Evolutionary conservation across 2,329 filamentous ascomycete species (phyloP).

Genomic region (Cladophialophora yegresii): DNA sequence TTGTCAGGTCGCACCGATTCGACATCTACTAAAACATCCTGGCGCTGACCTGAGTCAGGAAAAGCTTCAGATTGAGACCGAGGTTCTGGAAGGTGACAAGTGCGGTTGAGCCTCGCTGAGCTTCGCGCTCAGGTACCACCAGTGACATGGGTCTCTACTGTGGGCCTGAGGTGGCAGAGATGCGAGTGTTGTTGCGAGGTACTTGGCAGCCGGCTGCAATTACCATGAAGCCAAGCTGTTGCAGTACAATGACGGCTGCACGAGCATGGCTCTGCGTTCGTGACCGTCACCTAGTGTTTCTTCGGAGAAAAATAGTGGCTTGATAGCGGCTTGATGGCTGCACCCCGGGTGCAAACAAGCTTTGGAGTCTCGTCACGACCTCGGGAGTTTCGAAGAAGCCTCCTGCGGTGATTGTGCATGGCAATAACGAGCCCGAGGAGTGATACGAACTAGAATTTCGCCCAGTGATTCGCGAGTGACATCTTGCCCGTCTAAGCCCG

Average conservation of each 20-base stretch:
- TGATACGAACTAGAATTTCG: not conserved
- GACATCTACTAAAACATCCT: not conserved
- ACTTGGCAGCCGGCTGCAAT: not conserved
- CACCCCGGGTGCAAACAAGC: not conserved
- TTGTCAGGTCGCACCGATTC: conserved; percentile 13
- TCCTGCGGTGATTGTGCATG: not conserved
- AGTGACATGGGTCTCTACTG: too few relatives aligned
- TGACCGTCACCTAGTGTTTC: not conserved
- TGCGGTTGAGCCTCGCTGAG: not conserved
- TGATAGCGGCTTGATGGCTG: not conserved
- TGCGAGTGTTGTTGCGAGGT: not conserved
- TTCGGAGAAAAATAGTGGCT: not conserved
- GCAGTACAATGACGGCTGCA: not conserved
- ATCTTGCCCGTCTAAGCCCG: not conserved
- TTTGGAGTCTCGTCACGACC: not conserved
- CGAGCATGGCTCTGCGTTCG: not conserved
- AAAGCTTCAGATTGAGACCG: conserved; percentile 1
- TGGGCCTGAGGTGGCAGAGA: not conserved
- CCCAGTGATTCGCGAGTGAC: not conserved
- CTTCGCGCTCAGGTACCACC: not conserved
- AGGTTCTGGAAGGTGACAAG: conserved; percentile 5
- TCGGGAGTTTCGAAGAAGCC: not conserved
- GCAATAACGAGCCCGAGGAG: conserved; percentile 3
- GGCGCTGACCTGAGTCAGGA: conserved; percentile 2
- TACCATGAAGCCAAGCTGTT: not conserved